phyloP scores from a whole-genome alignment of 129 eudicot species.

The Helichrysum umbraculigerum region DNA sequence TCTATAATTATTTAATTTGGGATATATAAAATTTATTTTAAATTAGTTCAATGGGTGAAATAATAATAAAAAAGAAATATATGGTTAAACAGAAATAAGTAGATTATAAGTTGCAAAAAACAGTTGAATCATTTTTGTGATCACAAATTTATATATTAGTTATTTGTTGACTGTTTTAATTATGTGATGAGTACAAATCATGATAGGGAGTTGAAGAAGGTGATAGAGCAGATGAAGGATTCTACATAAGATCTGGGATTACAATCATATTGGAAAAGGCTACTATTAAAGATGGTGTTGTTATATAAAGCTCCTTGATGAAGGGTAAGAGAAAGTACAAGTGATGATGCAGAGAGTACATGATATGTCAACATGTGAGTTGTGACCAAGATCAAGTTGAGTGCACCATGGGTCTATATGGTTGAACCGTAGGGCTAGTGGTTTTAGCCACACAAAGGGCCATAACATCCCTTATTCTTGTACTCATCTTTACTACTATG shows the following conservation, averaged over 20 bases:
- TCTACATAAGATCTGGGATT: conserved; percentile 93
- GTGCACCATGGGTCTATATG: conserved; percentile 23
- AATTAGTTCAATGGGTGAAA: not conserved
- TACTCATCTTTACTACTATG: conserved; percentile 14
- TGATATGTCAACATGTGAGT: conserved; percentile 14
- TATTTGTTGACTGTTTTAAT: not conserved
- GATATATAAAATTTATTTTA: not conserved
- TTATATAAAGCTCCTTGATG: conserved; percentile 47
- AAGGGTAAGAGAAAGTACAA: conserved; percentile 20
- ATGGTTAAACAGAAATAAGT: not conserved
- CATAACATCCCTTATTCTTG: conserved; percentile 17
- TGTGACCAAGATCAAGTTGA: conserved; percentile 26
- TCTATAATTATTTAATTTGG: not conserved
- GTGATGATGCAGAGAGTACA: conserved; percentile 32
- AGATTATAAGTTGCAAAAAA: not conserved
- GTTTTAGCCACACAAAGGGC: conserved; percentile 26
- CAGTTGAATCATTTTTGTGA: not conserved
- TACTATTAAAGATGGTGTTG: conserved; percentile 73
- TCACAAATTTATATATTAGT: not conserved
- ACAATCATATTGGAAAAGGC: conserved; percentile 86
- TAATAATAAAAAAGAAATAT: not conserved
- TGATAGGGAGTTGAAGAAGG: conserved; percentile 86
- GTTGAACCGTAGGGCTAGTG: conserved; percentile 1
- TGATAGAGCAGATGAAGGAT: conserved; percentile 82
- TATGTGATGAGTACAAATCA: not conserved